Evolutionary conservation across 106 monocot genomes (phyloP), one percentile per base, ranked within the genome.

Genomic region (Phalaenopsis equestris): DNA sequence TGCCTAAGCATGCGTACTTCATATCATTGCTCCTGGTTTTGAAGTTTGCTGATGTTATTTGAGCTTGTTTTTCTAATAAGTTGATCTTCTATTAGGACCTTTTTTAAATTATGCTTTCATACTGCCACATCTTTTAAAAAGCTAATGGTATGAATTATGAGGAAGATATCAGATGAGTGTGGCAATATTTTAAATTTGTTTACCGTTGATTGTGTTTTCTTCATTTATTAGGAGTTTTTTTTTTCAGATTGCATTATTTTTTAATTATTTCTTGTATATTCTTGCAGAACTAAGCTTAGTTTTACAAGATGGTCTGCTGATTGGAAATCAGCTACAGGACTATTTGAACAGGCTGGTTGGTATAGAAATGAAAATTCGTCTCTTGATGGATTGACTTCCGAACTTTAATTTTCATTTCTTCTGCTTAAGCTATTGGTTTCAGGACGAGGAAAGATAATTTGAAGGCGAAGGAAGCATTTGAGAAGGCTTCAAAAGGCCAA

Each of bases 401-500:
- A 38, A 24, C 41, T 30, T 73, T 67, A 23, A 83, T 81, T 68
- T 77, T 56, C 47, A 80, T 85, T 18, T 83, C 80, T 74, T 87
- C 37, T 87, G 39, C 86, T 88, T 41, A 90, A 99, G 99, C 95
- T 84, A 83, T 89, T 80, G 86, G 83, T 82, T 99, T 88, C 81
- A 88, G 99, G 86, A 80, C 89, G 36, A 81, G 78, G 43, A 88
- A 84, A 87, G 85, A 95, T 68, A 85, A 88, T 84, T 93, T 90
- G 81, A 95, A 95, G 84, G 99, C 99, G 74, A 99, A 95, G 82
- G 84, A 56, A 80, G 99, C 99, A 86, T 99, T 99, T 82, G 99
- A 99, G 81, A 99, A 88, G 87, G 99, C 99, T 72, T 95, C 99
- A 72, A 93, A 99, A 86, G 95, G 99, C 78, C 99, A 99, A 80